A percentile compares a stretch with the other conserved stretches of the same genome.
phyloP scores from a whole-genome alignment of 345 rosid genomes.

The Melaleuca alternifolia region DNA sequence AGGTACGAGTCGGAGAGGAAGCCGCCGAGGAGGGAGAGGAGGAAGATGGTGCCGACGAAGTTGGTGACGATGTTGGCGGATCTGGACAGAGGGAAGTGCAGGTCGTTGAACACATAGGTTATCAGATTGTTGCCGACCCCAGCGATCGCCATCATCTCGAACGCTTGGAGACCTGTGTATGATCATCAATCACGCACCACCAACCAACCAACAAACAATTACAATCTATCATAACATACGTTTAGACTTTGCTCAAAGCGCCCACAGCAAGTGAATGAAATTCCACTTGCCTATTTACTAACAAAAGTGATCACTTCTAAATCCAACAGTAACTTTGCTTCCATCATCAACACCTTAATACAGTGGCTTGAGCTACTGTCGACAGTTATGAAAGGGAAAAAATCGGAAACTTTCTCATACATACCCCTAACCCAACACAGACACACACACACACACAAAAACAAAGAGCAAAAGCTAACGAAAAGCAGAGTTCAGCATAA shows the following conservation, averaged over 20 bases:
- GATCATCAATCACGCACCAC: not conserved
- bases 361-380: not conserved
- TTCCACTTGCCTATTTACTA: not conserved
- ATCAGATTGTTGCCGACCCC: conserved; percentile 98
- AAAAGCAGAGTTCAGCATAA: not conserved
- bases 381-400: not conserved
- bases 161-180: conserved; percentile 64
- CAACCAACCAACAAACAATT: not conserved
- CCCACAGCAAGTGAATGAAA: not conserved
- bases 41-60: conserved; percentile 85
- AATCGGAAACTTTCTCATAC: not conserved
- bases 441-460: not conserved
- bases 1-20: conserved; percentile 86
- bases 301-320: not conserved
- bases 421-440: no score
- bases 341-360: not conserved
- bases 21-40: conserved; percentile 85
- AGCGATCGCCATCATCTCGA: conserved; percentile 96
- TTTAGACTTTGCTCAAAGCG: not conserved
- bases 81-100: conserved; percentile 75
- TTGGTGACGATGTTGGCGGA: conserved; percentile 93
- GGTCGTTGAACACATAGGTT: conserved; percentile 88
- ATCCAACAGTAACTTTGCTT: not conserved
- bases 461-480: not conserved
- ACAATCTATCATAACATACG: not conserved